phyloP scores from a whole-genome alignment of 2,329 filamentous ascomycete species.

The Cladobotryum protrusum region DNA sequence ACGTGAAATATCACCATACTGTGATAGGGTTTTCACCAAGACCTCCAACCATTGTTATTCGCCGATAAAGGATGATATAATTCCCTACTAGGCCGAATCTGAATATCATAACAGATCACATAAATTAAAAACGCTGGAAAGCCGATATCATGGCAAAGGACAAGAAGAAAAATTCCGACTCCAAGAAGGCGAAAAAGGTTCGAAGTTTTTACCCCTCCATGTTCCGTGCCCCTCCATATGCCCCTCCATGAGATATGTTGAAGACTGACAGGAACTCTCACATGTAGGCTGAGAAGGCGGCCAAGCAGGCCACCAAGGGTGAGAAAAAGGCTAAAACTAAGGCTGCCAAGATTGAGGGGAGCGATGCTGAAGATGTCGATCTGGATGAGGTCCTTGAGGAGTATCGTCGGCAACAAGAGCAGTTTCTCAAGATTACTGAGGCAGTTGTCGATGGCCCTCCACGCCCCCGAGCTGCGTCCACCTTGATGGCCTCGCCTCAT shows the following conservation, averaged over 20 bases:
- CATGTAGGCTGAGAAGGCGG: constrained; percentile 53
- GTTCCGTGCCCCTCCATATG: constrained; percentile 13
- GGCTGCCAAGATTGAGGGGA: constrained; percentile 66
- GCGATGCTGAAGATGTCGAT: constrained; percentile 87
- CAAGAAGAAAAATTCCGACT: constrained; percentile 43
- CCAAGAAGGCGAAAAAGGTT: constrained; percentile 47
- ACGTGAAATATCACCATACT: constrained; percentile 1
- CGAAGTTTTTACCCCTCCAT: constrained; percentile 11
- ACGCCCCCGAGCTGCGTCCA: constrained; percentile 69
- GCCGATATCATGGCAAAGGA: constrained; percentile 41
- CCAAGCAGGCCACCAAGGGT: constrained; percentile 82
- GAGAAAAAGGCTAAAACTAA: constrained; percentile 77
- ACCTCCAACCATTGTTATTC: constrained; percentile 1
- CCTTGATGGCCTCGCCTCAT: constrained; percentile 75
- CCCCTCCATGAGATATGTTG: constrained; percentile 10
- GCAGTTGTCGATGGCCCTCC: constrained; percentile 64
- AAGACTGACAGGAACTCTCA: constrained; percentile 16
- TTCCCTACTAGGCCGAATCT: constrained; percentile 8
- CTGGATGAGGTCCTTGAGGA: constrained; percentile 89
- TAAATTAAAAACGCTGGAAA: background rate
- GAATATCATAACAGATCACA: background rate
- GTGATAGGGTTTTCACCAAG: constrained; percentile 6
- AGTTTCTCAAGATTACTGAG: constrained; percentile 91
- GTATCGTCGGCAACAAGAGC: constrained; percentile 87
- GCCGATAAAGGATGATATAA: background rate